These are phyloP conservation scores for Conticribra guillardii DNA, from an alignment of 108 stramenopile species.

Conservation along the genomic window DNA sequence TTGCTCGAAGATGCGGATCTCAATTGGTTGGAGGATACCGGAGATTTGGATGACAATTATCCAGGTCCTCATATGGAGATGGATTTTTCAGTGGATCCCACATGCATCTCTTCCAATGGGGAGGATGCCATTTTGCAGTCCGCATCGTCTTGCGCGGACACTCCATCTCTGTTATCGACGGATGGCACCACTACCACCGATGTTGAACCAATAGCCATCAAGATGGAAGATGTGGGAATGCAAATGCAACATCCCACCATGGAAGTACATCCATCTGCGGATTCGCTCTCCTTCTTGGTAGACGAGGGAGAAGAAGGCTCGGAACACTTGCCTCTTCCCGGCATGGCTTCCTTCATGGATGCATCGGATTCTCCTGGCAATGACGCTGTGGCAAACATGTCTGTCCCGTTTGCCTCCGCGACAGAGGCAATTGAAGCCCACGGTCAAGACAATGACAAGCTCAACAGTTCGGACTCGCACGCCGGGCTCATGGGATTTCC, in stretches of 20 bases:
- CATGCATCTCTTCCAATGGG: neutral
- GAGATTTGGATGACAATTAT: slow-evolving; percentile 82
- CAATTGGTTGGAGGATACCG: slow-evolving; percentile 86
- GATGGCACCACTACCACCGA: neutral
- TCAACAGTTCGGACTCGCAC: slow-evolving; percentile 9
- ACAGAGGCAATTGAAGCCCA: slow-evolving; percentile 41
- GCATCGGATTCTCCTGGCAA: slow-evolving; percentile 1
- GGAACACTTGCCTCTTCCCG: no score
- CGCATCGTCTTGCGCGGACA: neutral
- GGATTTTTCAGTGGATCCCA: neutral
- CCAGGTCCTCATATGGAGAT: neutral
- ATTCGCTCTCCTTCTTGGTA: slow-evolving; percentile 26
- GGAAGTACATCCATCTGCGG: slow-evolving; percentile 12
- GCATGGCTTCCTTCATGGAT: slow-evolving; percentile 2
- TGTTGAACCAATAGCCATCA: neutral
- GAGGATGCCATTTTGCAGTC: neutral
- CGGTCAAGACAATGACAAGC: neutral
- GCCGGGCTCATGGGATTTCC: slow-evolving; percentile 33
- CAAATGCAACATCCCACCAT: neutral
- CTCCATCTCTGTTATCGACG: neutral
- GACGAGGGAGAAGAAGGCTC: slow-evolving; percentile 1
- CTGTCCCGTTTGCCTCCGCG: slow-evolving; percentile 33
- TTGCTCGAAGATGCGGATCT: slow-evolving; percentile 85
- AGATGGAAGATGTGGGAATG: neutral
- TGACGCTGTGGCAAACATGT: neutral